These are phyloP conservation scores for Dryadomyces sulphureus DNA, from an alignment of 2,329 filamentous ascomycete genomes.

Conservation along the genomic window DNA sequence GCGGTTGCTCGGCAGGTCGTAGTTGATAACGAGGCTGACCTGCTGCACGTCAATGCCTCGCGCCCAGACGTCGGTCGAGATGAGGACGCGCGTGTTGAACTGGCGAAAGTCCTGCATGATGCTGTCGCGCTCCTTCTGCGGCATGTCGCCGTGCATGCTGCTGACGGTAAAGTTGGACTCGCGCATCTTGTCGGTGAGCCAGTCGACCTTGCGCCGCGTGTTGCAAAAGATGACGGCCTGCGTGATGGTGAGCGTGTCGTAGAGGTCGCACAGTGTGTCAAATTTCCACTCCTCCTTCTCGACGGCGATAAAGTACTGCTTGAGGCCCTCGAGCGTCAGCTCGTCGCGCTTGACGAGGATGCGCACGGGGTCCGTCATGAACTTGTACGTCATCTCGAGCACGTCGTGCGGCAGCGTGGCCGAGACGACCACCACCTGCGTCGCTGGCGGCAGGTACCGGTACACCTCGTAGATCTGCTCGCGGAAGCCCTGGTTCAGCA, in stretches of 20 bases:
- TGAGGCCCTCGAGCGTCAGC: constrained; percentile 88
- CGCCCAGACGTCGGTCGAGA: constrained; percentile 96
- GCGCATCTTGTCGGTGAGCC: constrained; percentile 98
- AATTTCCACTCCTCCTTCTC: constrained; percentile 99
- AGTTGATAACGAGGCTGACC: constrained; percentile 97
- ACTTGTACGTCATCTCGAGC: constrained; percentile 97
- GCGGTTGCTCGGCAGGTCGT: constrained; percentile 93
- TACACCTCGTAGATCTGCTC: constrained; percentile 99
- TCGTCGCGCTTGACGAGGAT: constrained; percentile 98
- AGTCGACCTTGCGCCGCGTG: constrained; percentile 96
- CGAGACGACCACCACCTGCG: constrained; percentile 95
- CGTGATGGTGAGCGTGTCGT: constrained; percentile 96
- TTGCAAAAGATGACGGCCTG: constrained; percentile 99
- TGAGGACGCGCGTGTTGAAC: constrained; percentile 88
- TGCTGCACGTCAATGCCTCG: constrained; percentile 98
- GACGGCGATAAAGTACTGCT: constrained; percentile 98
- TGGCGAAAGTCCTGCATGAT: constrained; percentile 99
- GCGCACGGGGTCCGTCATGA: constrained; percentile 96
- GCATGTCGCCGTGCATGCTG: constrained; percentile 99
- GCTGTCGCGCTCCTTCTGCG: constrained; percentile 91
- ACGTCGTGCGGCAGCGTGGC: constrained; percentile 96
- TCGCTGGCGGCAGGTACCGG: constrained; percentile 88
- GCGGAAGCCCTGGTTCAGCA: constrained; percentile 83
- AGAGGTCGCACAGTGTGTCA: constrained; percentile 94
- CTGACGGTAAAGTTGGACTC: constrained; percentile 98